Evolutionary conservation across 2,329 filamentous ascomycete genomes (phyloP), one percentile per base, ranked within the genome.

Genomic region (Sporothrix phasma): DNA sequence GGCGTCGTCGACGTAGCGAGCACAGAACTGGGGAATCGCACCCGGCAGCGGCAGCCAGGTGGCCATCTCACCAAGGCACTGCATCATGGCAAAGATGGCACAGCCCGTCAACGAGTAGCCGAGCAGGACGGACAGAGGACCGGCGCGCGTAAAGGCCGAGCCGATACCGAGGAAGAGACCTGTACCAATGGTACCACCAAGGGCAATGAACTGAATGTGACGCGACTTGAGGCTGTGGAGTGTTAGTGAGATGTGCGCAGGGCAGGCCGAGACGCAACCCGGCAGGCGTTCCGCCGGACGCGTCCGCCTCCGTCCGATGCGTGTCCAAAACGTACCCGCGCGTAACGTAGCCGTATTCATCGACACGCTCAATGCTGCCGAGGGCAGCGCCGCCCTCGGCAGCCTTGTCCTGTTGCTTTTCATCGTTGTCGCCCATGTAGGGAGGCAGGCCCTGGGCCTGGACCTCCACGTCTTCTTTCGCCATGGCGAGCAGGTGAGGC

Each of bases 21-120:
- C 73, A 10, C 79, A 79, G 59, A 81, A 82, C 26, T 80, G 73
- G 5, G 79, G 76, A 7, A 82, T 78, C 5, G 79, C 79, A n/a
- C 81, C 80, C 31, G 82, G 76, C 67, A 85, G 73, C 3, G 84
- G 82, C 61, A 88, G 79, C 76, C 84, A 86, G 37, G 84, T 80
- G 24, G 84, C 82, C 76, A 87, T 82, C 73, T 84, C 82, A 22
- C 79, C 79, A 63, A 86, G 80, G 69, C 64, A 66, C 65, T 69
- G 67, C 67, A 78, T 74, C 62, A 74, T 72, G 68, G 74, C 75
- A 64, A 81, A 73, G 69, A 81, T 68, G 49, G 79, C 74, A 54
- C 77, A 73, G 59, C 81, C 74, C 64, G 81, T 76, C 13, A 74
- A 68, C 68, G 76, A 76, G 68, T 77, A 76, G 66, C 77, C 72